Evolutionary conservation across 441 rosid species (phyloP).

Genomic region (Jatropha podagrica): DNA sequence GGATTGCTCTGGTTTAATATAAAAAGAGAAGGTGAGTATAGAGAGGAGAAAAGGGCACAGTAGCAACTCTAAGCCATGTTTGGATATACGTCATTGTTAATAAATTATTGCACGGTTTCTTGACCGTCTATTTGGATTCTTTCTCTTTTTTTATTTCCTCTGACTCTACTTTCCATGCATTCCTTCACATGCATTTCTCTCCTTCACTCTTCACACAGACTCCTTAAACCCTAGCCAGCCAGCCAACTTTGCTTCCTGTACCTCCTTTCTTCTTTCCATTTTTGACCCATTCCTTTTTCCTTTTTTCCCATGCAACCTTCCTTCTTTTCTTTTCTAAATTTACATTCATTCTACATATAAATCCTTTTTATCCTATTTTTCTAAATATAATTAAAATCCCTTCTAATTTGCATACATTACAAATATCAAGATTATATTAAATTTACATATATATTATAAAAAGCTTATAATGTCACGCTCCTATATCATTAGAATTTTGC

Average conservation of each 20-base stretch:
- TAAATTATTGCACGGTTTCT: conserved; percentile 57
- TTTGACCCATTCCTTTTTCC: conserved; percentile 32
- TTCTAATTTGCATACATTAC: no score
- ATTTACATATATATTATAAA: no score
- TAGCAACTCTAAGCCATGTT: conserved; percentile 58
- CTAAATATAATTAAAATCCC: no score
- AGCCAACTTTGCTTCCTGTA: conserved; percentile 19
- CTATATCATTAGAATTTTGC: no score
- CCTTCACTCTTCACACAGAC: conserved; percentile 17
- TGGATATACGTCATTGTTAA: conserved; percentile 45
- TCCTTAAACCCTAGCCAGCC: conserved; percentile 40
- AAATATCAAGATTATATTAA: no score
- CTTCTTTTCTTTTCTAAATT: background rate
- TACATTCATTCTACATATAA: no score
- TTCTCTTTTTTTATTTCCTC: conserved; percentile 22
- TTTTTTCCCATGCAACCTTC: conserved; percentile 30
- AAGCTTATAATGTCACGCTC: no score
- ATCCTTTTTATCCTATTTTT: no score
- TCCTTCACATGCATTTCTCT: conserved; percentile 59
- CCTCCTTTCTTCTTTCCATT: conserved; percentile 23
- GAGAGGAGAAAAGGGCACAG: background rate
- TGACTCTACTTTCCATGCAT: conserved; percentile 61
- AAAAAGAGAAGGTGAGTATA: conserved; percentile 19
- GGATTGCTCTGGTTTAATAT: conserved; percentile 33
- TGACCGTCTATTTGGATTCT: conserved; percentile 59